Base-by-base conservation (phyloP, 805 yeast species). In the Geotrichum ghanense region DNA sequence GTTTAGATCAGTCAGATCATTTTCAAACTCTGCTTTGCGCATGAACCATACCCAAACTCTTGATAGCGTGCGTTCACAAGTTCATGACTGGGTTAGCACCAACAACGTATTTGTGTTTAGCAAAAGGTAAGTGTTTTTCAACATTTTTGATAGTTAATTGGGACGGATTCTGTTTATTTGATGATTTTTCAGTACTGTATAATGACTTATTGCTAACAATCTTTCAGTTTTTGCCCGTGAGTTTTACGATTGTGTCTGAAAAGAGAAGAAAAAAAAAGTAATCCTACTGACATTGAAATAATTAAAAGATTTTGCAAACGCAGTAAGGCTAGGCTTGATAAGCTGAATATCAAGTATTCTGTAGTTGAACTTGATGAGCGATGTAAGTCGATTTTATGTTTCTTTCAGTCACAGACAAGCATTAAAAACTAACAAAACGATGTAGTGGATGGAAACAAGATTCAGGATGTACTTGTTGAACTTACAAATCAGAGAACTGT, bases 401-500 rank as follows among this genome's bases (percentile, higher is more conserved):
- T 5, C 12, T 31, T 5, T 31, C 37, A n/a, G 17, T 6, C 16
- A n/a, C n/a, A n/a, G n/a, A n/a, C n/a, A n/a, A n/a, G n/a, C n/a
- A n/a, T n/a, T n/a, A n/a, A n/a, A n/a, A 6, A 4, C 16, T 6
- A n/a, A 10, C 37, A n/a, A 31, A 31, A n/a, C 17, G 7, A 45
- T 31, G 7, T 55, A 49, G 73, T 66, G 12, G 89, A 87, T 51
- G 97, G 97, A 48, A 68, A 70, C 43, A 94, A 82, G 27, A 78
- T 89, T 57, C 97, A 89, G 70, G 81, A 71, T 46, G 94, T 92
- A 54, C 73, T 90, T 50, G 65, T 62, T 45, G 79, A 84, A 62
- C 65, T 87, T 50, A 83, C 94, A 41, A 95, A 95, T 51, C 97
- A 92, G 73, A 76, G 81, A 56, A 87, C 97, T 41, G 97, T 92